Evolutionary conservation across 2,329 filamentous ascomycete genomes (phyloP).

Genomic region (Pseudogymnoascus sp.): DNA sequence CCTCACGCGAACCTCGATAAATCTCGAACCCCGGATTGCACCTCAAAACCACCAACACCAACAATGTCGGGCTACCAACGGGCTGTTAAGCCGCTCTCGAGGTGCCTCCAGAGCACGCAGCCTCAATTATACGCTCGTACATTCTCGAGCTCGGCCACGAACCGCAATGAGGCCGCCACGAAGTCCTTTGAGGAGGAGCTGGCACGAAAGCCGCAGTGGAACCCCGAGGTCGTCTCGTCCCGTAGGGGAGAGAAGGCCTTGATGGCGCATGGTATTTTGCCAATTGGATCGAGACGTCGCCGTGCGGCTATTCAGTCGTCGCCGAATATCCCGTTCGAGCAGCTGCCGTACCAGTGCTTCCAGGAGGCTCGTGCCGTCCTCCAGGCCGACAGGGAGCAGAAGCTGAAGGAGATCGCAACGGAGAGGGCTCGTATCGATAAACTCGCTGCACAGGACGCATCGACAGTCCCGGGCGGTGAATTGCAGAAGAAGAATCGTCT

Average conservation of each 20-base stretch:
- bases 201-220: slow-evolving; percentile 37
- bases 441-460: slow-evolving; percentile 51
- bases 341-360: slow-evolving; percentile 94
- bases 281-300: slow-evolving; percentile 77
- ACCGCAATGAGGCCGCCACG: slow-evolving; percentile 27
- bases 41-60: neutral
- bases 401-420: slow-evolving; percentile 62
- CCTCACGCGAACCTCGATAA: slow-evolving; percentile 2
- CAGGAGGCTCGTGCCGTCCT: slow-evolving; percentile 87
- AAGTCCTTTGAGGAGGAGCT: slow-evolving; percentile 28
- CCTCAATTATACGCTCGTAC: slow-evolving; percentile 19
- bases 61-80: slow-evolving; percentile 53
- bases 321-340: slow-evolving; percentile 72
- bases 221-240: slow-evolving; percentile 62
- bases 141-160: slow-evolving; percentile 26
- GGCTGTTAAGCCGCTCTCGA: slow-evolving; percentile 47
- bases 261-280: slow-evolving; percentile 58
- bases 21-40: slow-evolving; percentile 1
- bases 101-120: slow-evolving; percentile 40
- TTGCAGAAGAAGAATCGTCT: slow-evolving; percentile 58
- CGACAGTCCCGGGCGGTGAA: slow-evolving; percentile 53
- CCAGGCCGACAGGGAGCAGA: slow-evolving; percentile 70
- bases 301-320: slow-evolving; percentile 61
- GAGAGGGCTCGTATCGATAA: slow-evolving; percentile 62
- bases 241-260: slow-evolving; percentile 59